phyloP scores from a whole-genome alignment of 2,329 filamentous ascomycete genomes.

The Cercospora zeae-maydis region DNA sequence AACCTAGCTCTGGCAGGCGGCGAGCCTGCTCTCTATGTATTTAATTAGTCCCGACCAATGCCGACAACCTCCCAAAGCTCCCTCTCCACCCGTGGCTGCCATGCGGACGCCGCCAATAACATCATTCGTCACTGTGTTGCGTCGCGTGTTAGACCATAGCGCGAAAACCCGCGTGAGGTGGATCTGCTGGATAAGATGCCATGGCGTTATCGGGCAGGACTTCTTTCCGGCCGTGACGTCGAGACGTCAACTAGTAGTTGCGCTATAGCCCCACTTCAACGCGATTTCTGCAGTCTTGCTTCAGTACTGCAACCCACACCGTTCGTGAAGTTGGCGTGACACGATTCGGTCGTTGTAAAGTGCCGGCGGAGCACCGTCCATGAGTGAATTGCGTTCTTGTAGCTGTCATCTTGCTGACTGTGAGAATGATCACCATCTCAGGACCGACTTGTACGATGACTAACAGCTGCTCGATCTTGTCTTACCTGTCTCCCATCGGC shows the following conservation, averaged over 20 bases:
- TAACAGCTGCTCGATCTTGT: neutral
- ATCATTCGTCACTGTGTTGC: conserved; percentile 1
- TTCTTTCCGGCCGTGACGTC: neutral
- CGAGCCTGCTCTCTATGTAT: neutral
- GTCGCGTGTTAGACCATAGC: neutral
- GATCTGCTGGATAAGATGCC: neutral
- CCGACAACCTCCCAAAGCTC: neutral
- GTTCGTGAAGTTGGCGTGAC: neutral
- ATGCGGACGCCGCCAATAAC: neutral
- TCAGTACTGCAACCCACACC: neutral
- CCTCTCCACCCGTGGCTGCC: neutral
- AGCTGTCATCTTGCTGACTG: neutral
- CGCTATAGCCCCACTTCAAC: neutral
- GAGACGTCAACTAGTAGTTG: neutral
- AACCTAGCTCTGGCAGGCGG: neutral
- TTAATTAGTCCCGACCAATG: neutral
- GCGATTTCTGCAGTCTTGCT: conserved; percentile 2
- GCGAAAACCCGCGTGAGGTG: neutral
- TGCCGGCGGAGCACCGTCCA: neutral
- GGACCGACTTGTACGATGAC: neutral
- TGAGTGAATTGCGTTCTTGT: neutral
- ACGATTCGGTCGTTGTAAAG: neutral
- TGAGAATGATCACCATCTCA: neutral
- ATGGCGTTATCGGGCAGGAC: neutral
- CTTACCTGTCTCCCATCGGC: conserved; percentile 12